Conservation (phyloP, 2,329 filamentous ascomycete species). For the Penicillium capsulatum region DNA sequence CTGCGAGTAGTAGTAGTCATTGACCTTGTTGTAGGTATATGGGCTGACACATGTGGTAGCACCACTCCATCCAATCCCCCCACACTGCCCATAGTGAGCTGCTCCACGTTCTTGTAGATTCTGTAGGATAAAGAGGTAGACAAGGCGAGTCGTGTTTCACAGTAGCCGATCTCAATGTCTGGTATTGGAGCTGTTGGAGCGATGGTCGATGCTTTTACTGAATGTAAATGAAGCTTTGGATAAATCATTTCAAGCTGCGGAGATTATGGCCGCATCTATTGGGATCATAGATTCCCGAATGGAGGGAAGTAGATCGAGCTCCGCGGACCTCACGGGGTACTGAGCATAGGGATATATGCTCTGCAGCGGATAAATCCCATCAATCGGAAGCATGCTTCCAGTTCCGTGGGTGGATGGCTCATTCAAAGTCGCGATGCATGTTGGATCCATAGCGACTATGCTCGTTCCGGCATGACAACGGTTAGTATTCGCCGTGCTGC, state of each 20-base stretch:
- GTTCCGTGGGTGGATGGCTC: no score
- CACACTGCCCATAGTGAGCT: constrained; percentile 29
- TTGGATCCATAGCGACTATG: no score
- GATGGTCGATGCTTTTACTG: no score
- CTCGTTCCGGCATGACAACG: no score
- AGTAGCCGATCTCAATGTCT: no score
- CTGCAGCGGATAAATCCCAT: constrained; percentile 65
- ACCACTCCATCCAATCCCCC: constrained; percentile 35
- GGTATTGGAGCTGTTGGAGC: no score
- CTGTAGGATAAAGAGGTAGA: constrained; percentile 8
- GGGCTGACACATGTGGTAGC: constrained; percentile 32
- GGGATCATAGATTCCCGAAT: no score
- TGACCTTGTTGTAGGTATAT: constrained; percentile 31
- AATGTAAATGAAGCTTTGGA: no score
- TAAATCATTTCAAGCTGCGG: no score
- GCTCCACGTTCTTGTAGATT: constrained; percentile 14
- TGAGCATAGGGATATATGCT: no score
- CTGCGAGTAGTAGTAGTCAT: constrained; percentile 39
- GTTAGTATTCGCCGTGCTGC: no score
- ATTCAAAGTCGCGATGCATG: constrained; percentile 42
- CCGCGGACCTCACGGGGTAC: constrained; percentile 54
- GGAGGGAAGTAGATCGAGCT: constrained; percentile 49
- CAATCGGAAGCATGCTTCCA: constrained; percentile 62
- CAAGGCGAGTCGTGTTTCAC: constrained; percentile 6
- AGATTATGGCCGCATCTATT: no score